Conservation (phyloP, 2,329 filamentous ascomycete genomes). For the Phialocephala subalpina region DNA sequence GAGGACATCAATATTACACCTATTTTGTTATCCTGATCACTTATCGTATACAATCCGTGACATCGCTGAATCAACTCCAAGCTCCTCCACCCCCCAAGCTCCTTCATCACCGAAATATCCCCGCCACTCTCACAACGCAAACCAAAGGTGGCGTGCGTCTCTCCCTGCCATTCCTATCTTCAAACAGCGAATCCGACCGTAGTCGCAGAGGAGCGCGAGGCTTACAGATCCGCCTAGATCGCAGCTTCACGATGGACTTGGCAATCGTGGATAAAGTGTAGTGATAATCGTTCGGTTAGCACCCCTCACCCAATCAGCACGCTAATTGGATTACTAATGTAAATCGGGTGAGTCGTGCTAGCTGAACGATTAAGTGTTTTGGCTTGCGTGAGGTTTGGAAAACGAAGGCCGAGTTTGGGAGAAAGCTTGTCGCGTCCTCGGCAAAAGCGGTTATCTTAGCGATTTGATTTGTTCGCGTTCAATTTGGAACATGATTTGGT, state of each 20-base stretch:
- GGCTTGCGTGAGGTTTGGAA: slow-evolving; percentile 15
- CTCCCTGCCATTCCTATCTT: too few relatives aligned
- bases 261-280: slow-evolving; percentile 22
- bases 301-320: too few relatives aligned
- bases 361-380: slow-evolving; percentile 23
- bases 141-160: too few relatives aligned
- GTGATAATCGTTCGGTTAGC: too few relatives aligned
- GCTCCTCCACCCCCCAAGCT: too few relatives aligned
- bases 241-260: slow-evolving; percentile 20
- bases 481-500: slow-evolving; percentile 24
- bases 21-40: slow-evolving; percentile 5
- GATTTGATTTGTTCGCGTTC: slow-evolving; percentile 28
- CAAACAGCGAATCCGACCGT: slow-evolving; percentile 18
- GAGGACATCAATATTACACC: not conserved
- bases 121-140: too few relatives aligned
- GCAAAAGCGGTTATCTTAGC: slow-evolving; percentile 24
- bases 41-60: not conserved
- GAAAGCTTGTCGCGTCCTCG: slow-evolving; percentile 13
- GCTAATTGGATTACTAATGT: too few relatives aligned
- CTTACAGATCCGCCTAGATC: slow-evolving; percentile 19
- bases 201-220: slow-evolving; percentile 20
- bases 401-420: slow-evolving; percentile 13
- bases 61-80: not conserved
- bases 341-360: too few relatives aligned
- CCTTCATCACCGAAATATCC: too few relatives aligned